Base-by-base conservation (phyloP, 1,139 yeast genomes). In the Suzukiozyma palmioleophila region DNA sequence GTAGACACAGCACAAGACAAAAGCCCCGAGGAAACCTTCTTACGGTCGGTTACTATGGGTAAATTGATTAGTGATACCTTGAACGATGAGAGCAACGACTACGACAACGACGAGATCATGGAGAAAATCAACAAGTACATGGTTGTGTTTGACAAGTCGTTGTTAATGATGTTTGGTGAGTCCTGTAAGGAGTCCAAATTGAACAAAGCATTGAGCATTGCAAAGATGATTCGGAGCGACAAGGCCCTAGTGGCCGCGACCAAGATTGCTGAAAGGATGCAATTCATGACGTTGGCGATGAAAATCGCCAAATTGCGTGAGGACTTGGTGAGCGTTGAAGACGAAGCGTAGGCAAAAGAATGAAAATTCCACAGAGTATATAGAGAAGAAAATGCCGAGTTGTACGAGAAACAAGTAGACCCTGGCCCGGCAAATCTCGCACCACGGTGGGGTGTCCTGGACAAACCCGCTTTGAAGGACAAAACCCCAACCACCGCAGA, bases 181-280 rank as follows among this genome's bases (percentile, higher is more conserved):
- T 80, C 94, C 1, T 89, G 97, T 59, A 73, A 80, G 33, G 84
- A 81, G 26, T 77, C 80, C 36, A 76, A 79, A 42, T 60, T 76
- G 33, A 75, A 75, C 41, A 82, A 83, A 57, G 94, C 95, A 0
- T 68, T 79, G 47, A 82, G 84, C 30, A 60, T 92, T 35, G 89
- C 81, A 4, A 75, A 72, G 49, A 77, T 85, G 54, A 69, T 92
- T 51, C 77, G 79, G 50, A 83, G 81, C 46, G 90, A 84, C 46
- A 80, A 84, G 49, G 95, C 96, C 5, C 65, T 90, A 46, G 75
- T 75, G 42, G 96, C 96, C 0, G 96, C 97, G 1, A 68, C 77
- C 18, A 84, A 84, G 60, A 85, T 92, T 43, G 87, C 96, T 1
- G 85, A 85, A 51, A 75, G 96, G 49, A 79, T 85, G 53, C 89